Base-by-base conservation (phyloP, 2,329 filamentous ascomycete species). In the Colletotrichum godetiae region DNA sequence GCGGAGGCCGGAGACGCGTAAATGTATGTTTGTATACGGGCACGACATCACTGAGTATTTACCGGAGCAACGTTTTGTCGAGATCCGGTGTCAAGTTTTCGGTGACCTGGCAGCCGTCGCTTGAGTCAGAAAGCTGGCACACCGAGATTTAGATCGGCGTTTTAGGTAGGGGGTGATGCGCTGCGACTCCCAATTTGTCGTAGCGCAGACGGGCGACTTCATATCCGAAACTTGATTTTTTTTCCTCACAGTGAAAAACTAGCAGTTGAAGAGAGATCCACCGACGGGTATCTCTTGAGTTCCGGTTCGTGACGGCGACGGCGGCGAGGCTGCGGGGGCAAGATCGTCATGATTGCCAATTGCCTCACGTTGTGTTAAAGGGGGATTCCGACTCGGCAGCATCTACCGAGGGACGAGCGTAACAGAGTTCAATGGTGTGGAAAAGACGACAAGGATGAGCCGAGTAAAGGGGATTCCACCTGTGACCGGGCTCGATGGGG, bases 91-190 rank as follows among this genome's bases (percentile, higher is more conserved):
- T 33, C 67, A 29, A 58, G 37, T n/a, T 24, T 19, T 11, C 24
- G 35, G n/a, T 57, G 37, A 31, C 49, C 46, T 42, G 37, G 15
- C 37, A 7, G n/a, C 35, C 12, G 19, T 53, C 5, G 37, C 37
- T 42, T 42, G 64, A 72, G 64, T 68, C 68, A 72, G 33, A 58
- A 22, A 29, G 65, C 69, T 42, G 59, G 65, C 42, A 31, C 24
- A 24, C 42, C 15, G 64, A 68, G 13, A 68, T 64, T 68, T 64
- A 22, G 58, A 72, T 69, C 65, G 24, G 52, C 69, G 33, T 35
- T 29, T n/a, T 24, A 5, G 29, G 59, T 58, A 13, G 37, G 65
- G 49, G 42, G 33, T 56, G 24, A 35, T 27, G 60, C 10, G 27
- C 31, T 60, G 35, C 65, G 6, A 42, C 37, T 42, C 52, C 58